Base-by-base conservation (phyloP, 139 green algal species). In the Haematococcus lacustris region DNA sequence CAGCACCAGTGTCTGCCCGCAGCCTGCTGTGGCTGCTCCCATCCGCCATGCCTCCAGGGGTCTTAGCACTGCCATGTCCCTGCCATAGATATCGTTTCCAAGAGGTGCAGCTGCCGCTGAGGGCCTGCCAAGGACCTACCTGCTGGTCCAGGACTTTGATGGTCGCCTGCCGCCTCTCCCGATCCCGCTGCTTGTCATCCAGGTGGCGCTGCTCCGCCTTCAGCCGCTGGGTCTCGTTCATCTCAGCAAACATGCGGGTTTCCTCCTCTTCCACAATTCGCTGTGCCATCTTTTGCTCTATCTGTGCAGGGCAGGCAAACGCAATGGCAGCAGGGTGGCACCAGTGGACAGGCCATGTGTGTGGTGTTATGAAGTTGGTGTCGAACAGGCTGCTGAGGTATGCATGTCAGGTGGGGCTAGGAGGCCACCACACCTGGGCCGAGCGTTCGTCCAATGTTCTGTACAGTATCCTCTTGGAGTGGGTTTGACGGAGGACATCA, bases 261-360 rank as follows among this genome's bases (percentile, higher is more conserved):
- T 89, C 85, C 68, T 85, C 76, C 66, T 82, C 73, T 47, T 88
- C 75, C 23, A 84, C 39, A 38, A 87, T 82, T 7, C 64, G 51
- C 25, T 66, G 3, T 0, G 73, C 75, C 74, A 86, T 82, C 53
- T 80, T 73, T 59, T 87, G 70, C 66, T 89, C 78, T 30, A 90
- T 85, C 85, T 90, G 79, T 33, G 51, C 34, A 30, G 25, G 34
- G n/a, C n/a, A n/a, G n/a, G n/a, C n/a, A n/a, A n/a, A n/a, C n/a
- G n/a, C n/a, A n/a, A n/a, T n/a, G n/a, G n/a, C n/a, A n/a, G n/a
- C n/a, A n/a, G n/a, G n/a, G n/a, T n/a, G n/a, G n/a, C n/a, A n/a
- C n/a, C n/a, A n/a, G n/a, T n/a, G n/a, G n/a, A n/a, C n/a, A n/a
- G n/a, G n/a, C n/a, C n/a, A n/a, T n/a, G n/a, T n/a, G n/a, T n/a